phyloP scores from a whole-genome alignment of 148 eudicot species.

The Selenicereus undatus region DNA sequence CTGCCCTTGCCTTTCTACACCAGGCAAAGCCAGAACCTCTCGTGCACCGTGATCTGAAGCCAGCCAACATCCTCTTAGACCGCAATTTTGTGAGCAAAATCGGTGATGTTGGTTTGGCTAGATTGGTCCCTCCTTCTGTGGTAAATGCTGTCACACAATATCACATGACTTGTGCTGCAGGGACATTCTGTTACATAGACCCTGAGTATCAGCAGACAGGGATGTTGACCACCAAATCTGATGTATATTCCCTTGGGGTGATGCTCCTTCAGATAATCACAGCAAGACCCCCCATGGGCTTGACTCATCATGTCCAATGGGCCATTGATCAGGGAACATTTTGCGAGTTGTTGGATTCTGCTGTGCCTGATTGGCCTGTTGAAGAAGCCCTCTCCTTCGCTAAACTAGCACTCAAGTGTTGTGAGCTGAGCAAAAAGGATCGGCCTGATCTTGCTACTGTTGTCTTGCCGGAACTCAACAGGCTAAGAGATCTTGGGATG shows the following conservation, averaged over 20 bases:
- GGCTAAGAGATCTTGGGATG: conserved; percentile 37
- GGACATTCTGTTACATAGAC: conserved; percentile 86
- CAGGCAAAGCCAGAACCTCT: conserved; percentile 85
- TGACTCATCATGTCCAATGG: conserved; percentile 55
- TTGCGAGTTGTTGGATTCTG: conserved; percentile 49
- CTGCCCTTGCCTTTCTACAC: conserved; percentile 67
- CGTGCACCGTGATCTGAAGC: conserved; percentile 86
- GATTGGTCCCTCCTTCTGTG: conserved; percentile 77
- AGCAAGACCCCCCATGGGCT: conserved; percentile 70
- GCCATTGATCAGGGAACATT: conserved; percentile 50
- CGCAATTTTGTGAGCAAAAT: conserved; percentile 64
- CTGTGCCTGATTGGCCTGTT: conserved; percentile 67
- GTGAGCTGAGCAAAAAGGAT: conserved; percentile 72
- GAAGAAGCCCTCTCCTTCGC: conserved; percentile 59
- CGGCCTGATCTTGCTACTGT: conserved; percentile 63
- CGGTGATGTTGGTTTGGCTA: conserved; percentile 77
- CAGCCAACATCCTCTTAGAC: conserved; percentile 74
- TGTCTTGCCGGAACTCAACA: conserved; percentile 57
- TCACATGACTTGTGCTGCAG: conserved; percentile 85
- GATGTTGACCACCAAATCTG: conserved; percentile 69
- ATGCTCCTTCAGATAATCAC: conserved; percentile 78
- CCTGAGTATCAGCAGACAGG: conserved; percentile 89
- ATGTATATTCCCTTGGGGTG: conserved; percentile 69
- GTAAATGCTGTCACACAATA: conserved; percentile 69
- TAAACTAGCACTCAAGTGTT: conserved; percentile 52